Evolutionary conservation across 768 basidiomycete species (phyloP).

Genomic region (Hygrocybe coccinea): DNA sequence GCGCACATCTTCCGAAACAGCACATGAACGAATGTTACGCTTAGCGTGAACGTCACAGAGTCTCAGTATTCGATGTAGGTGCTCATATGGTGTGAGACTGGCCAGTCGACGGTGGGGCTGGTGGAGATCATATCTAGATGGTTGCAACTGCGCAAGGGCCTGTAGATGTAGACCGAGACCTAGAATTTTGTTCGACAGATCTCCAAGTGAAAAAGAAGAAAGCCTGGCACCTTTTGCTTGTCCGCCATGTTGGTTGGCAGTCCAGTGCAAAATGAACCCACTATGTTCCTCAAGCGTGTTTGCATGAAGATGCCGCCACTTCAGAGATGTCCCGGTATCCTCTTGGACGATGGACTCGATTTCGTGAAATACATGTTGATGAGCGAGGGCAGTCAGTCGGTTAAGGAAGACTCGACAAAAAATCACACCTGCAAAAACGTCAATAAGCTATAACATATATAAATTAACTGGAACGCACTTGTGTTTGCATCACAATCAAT

Average conservation of each 20-base stretch:
- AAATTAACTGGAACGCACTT: slow-evolving; percentile 12
- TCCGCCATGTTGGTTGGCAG: slow-evolving; percentile 21
- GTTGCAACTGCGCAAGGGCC: neutral
- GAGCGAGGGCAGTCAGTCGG: slow-evolving; percentile 17
- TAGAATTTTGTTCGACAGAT: slow-evolving; percentile 2
- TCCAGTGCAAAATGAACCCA: slow-evolving; percentile 17
- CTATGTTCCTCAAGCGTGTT: slow-evolving; percentile 5
- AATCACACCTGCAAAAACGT: slow-evolving; percentile 15
- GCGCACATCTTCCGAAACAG: slow-evolving; percentile 9
- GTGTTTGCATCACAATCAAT: slow-evolving; percentile 16
- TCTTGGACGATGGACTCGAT: slow-evolving; percentile 18
- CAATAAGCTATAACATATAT: neutral
- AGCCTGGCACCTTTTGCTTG: slow-evolving; percentile 19
- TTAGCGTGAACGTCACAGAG: slow-evolving; percentile 18
- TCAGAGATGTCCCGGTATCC: slow-evolving; percentile 18
- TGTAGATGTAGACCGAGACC: slow-evolving; percentile 24
- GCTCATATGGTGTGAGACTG: slow-evolving; percentile 18
- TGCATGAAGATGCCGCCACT: slow-evolving; percentile 23
- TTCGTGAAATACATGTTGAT: slow-evolving; percentile 16
- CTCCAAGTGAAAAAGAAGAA: slow-evolving; percentile 2
- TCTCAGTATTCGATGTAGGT: slow-evolving; percentile 17
- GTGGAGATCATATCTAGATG: slow-evolving; percentile 17
- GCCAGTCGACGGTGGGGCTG: slow-evolving; percentile 11
- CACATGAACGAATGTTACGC: slow-evolving; percentile 16
- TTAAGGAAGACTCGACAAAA: slow-evolving; percentile 13